Percentiles rank a stretch among this genome's conserved stretches.
phyloP scores from a whole-genome alignment of 2,329 filamentous ascomycete genomes.

The Neonectria faginata region DNA sequence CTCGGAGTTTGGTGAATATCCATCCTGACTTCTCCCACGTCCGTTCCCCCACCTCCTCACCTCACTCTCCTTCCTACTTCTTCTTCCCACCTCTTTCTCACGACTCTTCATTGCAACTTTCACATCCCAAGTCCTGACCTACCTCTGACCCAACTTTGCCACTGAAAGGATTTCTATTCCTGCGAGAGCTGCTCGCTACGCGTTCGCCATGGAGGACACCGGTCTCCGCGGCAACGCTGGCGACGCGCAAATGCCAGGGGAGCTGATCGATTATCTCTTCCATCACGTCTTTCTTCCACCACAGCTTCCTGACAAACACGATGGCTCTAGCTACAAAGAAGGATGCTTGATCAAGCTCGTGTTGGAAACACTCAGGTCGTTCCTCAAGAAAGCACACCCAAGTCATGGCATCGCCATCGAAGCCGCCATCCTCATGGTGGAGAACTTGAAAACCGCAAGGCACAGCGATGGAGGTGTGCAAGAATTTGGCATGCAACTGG shows the following conservation, averaged over 20 bases:
- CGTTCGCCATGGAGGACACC: background rate
- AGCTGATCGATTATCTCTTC: constrained; percentile 27
- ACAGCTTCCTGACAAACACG: constrained; percentile 42
- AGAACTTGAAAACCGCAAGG: constrained; percentile 12
- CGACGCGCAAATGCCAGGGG: background rate
- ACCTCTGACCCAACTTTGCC: background rate
- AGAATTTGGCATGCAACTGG: background rate
- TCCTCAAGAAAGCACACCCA: background rate
- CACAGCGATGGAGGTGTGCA: constrained; percentile 8
- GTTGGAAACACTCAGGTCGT: constrained; percentile 9
- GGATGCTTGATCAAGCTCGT: constrained; percentile 17
- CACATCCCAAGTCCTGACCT: background rate
- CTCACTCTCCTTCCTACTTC: too few species aligned
- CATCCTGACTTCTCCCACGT: background rate
- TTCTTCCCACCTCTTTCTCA: background rate
- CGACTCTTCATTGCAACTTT: background rate
- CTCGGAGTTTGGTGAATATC: background rate
- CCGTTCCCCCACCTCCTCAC: too few species aligned
- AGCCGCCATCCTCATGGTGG: constrained; percentile 22
- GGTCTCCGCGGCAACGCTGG: too few species aligned
- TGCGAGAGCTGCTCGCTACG: background rate
- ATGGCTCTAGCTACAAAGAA: background rate
- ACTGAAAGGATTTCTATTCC: background rate
- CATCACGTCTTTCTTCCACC: constrained; percentile 50
- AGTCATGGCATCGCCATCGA: background rate